A percentile compares a stretch with the other conserved stretches of the same genome.
These are phyloP conservation scores for Neurospora cerealis DNA, from an alignment of 495 filamentous ascomycete species.

Conservation along the genomic window DNA sequence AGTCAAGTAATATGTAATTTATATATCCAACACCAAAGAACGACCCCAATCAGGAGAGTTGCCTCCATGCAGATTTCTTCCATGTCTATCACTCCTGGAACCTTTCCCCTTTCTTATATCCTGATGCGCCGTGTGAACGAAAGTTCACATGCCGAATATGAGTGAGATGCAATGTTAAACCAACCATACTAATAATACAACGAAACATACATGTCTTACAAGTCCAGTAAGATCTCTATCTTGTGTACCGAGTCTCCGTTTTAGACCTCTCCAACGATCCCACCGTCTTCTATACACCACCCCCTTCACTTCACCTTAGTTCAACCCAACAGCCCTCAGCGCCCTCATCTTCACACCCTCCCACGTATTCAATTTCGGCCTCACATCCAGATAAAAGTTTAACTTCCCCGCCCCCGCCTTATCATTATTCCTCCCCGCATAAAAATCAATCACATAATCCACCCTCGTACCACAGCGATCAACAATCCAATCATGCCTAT, in stretches of 20 bases:
- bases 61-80: not conserved
- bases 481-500: conserved; percentile 95
- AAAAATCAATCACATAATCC: conserved; percentile 98
- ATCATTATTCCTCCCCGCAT: conserved; percentile 58
- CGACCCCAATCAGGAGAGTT: not conserved
- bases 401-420: conserved; percentile 49
- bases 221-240: not conserved
- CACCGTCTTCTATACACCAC: not conserved
- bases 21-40: not conserved
- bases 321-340: conserved; percentile 50
- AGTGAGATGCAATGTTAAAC: not conserved
- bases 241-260: not conserved
- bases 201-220: not conserved
- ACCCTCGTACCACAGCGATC: conserved; percentile 82
- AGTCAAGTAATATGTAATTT: not conserved
- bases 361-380: conserved; percentile 86
- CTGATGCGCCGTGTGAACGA: not conserved
- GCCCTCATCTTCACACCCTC: conserved; percentile 85
- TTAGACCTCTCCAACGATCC: not conserved
- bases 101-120: not conserved
- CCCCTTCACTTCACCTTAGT: conserved; percentile 18
- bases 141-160: not conserved
- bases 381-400: conserved; percentile 89
- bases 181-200: not conserved
- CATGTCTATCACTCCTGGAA: not conserved